Conservation (phyloP, 805 yeast genomes). For the Teunomyces cretensis region DNA sequence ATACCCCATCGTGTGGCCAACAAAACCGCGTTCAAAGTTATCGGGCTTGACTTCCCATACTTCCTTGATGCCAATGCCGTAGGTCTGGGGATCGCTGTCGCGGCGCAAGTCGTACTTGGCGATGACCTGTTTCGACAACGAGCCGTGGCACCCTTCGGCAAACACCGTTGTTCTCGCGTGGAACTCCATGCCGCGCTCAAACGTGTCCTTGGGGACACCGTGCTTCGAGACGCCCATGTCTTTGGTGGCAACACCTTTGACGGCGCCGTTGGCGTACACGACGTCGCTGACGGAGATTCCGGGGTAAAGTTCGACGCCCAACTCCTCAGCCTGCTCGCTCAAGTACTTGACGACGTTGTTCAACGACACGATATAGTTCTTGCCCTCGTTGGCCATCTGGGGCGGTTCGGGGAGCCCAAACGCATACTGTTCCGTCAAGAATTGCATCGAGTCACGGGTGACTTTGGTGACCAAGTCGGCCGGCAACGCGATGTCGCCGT, state of each 20-base stretch:
- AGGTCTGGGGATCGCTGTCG: slow-evolving; percentile 74
- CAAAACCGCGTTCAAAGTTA: slow-evolving; percentile 76
- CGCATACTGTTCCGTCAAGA: slow-evolving; percentile 57
- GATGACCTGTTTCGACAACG: slow-evolving; percentile 76
- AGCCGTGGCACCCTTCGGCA: slow-evolving; percentile 99
- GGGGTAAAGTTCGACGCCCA: slow-evolving; percentile 93
- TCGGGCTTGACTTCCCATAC: slow-evolving; percentile 93
- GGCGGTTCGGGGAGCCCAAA: slow-evolving; percentile 91
- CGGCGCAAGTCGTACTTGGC: slow-evolving; percentile 66
- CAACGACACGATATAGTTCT: slow-evolving; percentile 82
- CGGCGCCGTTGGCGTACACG: slow-evolving; percentile 58
- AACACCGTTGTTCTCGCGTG: slow-evolving; percentile 85
- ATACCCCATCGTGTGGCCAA: slow-evolving; percentile 85
- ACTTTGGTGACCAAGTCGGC: slow-evolving; percentile 73
- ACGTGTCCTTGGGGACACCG: slow-evolving; percentile 78
- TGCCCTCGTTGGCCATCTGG: slow-evolving; percentile 76
- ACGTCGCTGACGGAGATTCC: slow-evolving; percentile 84
- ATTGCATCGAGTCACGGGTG: slow-evolving; percentile 70
- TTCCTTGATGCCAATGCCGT: slow-evolving; percentile 94
- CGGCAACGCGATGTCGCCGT: slow-evolving; percentile 71
- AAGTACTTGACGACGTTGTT: slow-evolving; percentile 78
- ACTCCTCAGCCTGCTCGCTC: slow-evolving; percentile 84
- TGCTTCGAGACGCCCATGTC: slow-evolving; percentile 81
- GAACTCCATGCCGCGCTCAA: slow-evolving; percentile 97
- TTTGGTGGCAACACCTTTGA: slow-evolving; percentile 89